Evolutionary conservation across 768 basidiomycete species (phyloP), one percentile per base, ranked within the genome.

Genomic region (Leucocoprinus leucothites): DNA sequence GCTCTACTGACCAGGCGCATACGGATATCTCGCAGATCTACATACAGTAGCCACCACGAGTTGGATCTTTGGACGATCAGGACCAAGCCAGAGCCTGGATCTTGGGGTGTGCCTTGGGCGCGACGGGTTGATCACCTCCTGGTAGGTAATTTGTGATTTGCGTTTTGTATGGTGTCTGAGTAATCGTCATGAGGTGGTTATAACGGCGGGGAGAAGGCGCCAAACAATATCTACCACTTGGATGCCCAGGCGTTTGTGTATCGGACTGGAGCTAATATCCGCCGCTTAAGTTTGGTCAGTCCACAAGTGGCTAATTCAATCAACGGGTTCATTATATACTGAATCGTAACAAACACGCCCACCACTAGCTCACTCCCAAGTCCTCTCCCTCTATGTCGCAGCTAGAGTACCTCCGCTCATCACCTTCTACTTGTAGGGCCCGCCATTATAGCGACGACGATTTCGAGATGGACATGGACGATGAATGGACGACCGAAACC

Each of bases 251-350:
- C 36, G 13, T 25, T 19, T 41, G 31, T 21, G 25, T 34, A 13
- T 52, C 51, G 51, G 51, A 52, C 31, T 43, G 51, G 25, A 11
- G 42, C 42, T 52, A 52, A 52, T 52, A 44, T 52, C 51, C 51
- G 51, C 51, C 51, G 51, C 24, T 48, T 28, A 53, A 34, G 45
- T 53, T 46, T 46, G 52, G 45, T 46, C 45, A 43, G 40, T 36
- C 26, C 40, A 51, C 50, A 18, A 26, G 51, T 52, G 51, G 42
- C 51, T 52, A 44, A 52, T 52, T 52, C 51, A 52, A 26, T 52
- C 42, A 31, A 21, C 51, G 44, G 28, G 24, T 31, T 40, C 42
- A 22, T 36, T 46, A n/a, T 48, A 48, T 47, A 34, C 31, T 13
- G 5, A 55, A 55, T 36, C 16, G 38, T 47, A 22, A 36, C 38